Percentiles rank a stretch among this genome's conserved stretches.
Conservation (phyloP, 2,329 filamentous ascomycete species). For the Monosporascus cannonballus region DNA sequence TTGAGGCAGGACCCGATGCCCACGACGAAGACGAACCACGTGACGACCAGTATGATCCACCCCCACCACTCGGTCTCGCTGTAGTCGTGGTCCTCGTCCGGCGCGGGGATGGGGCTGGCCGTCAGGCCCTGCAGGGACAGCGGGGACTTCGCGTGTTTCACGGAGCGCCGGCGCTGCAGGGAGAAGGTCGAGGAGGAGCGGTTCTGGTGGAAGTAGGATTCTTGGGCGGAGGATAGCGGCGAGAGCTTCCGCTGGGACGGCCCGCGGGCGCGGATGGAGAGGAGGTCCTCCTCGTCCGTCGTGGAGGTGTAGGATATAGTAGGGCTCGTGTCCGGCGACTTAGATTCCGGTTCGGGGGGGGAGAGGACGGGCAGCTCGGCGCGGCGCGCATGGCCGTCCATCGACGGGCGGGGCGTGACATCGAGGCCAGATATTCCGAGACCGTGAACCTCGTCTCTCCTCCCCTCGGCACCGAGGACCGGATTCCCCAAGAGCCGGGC, state of each 20-base stretch:
- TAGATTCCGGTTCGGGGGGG: conserved; percentile 11
- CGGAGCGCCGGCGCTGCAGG: conserved; percentile 39
- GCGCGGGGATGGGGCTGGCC: conserved; percentile 38
- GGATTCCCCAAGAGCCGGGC: conserved; percentile 1
- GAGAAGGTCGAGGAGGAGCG: conserved; percentile 19
- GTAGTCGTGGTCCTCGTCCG: conserved; percentile 73
- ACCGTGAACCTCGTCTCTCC: conserved; percentile 31
- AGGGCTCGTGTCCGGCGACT: conserved; percentile 39
- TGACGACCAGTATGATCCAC: conserved; percentile 84
- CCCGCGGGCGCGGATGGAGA: conserved; percentile 53
- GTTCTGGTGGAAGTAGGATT: conserved; percentile 50
- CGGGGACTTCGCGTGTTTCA: conserved; percentile 53
- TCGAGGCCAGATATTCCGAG: conserved; percentile 38
- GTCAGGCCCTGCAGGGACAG: conserved; percentile 50
- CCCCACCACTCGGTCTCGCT: conserved; percentile 97
- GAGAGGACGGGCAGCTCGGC: conserved; percentile 22
- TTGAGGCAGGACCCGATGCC: conserved; percentile 95
- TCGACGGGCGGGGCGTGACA: conserved; percentile 38
- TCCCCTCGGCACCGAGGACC: neutral
- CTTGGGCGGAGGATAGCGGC: conserved; percentile 50
- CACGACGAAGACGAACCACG: conserved; percentile 93
- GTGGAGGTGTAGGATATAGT: conserved; percentile 62
- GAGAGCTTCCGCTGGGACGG: conserved; percentile 35
- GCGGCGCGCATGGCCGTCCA: conserved; percentile 38
- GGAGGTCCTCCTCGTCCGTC: conserved; percentile 76